These are phyloP conservation scores for Hebeloma cylindrosporum DNA, from an alignment of 768 basidiomycete species.

Conservation along the genomic window DNA sequence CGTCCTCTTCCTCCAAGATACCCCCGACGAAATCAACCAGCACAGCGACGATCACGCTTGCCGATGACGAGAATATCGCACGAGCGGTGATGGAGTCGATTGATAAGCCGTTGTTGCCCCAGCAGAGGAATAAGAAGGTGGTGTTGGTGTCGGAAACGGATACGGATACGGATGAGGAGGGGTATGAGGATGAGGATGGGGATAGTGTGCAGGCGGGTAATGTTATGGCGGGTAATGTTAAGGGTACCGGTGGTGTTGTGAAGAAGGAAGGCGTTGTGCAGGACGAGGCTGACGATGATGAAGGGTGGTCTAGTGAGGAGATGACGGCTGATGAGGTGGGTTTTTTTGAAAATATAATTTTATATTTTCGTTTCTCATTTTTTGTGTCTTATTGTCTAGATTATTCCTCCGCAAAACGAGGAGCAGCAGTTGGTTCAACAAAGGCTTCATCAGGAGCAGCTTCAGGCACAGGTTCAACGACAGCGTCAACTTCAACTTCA, in stretches of 20 bases:
- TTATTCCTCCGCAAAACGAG: conserved; percentile 11
- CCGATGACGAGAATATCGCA: conserved; percentile 12
- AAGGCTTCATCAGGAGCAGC: conserved; percentile 6
- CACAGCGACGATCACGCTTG: conserved; percentile 7
- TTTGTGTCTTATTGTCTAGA: conserved; percentile 3
- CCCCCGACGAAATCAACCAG: conserved; percentile 9
- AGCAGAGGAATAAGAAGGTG: conserved; percentile 41
- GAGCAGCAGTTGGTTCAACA: conserved; percentile 9
- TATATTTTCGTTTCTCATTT: neutral
- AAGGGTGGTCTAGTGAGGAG: conserved; percentile 59
- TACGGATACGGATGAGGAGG: conserved; percentile 45
- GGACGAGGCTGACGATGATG: conserved; percentile 1
- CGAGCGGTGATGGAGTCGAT: conserved; percentile 24
- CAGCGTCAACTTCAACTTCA: conserved; percentile 18
- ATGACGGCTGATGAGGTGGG: conserved; percentile 39
- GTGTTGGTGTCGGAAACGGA: conserved; percentile 55
- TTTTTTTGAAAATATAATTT: conserved; percentile 6
- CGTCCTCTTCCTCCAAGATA: too few species aligned
- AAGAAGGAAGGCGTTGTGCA: too few species aligned
- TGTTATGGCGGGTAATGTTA: too few species aligned
- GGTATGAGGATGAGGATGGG: too few species aligned
- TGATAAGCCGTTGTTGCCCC: conserved; percentile 28
- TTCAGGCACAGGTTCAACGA: conserved; percentile 16
- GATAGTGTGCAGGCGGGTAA: too few species aligned
- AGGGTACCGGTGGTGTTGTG: too few species aligned